phyloP scores from a whole-genome alignment of 345 rosid genomes.

The Trapa bicornis region DNA sequence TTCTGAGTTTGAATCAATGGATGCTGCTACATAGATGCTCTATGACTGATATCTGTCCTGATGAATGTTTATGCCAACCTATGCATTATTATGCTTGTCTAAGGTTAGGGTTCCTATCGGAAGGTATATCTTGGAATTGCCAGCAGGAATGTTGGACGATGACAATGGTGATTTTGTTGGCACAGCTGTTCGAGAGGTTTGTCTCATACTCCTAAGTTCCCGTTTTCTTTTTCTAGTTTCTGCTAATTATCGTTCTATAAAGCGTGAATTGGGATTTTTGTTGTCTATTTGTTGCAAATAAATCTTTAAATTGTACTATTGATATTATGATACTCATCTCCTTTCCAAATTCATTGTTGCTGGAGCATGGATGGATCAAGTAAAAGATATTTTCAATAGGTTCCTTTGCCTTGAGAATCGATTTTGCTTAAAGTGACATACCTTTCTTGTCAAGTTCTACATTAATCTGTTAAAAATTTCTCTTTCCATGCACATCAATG shows the following conservation, averaged over 20 bases:
- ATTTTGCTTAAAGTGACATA: not conserved
- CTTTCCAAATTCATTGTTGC: not conserved
- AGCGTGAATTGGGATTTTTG: not conserved
- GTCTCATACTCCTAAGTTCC: slow-evolving; percentile 5
- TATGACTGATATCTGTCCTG: not conserved
- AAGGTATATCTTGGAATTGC: slow-evolving; percentile 64
- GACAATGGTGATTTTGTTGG: slow-evolving; percentile 79
- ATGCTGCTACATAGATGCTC: not conserved
- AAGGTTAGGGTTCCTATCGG: slow-evolving; percentile 91
- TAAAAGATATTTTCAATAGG: not conserved
- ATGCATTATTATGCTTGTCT: slow-evolving; percentile 7
- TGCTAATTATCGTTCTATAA: not conserved
- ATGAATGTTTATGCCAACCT: not conserved
- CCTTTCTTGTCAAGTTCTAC: not conserved
- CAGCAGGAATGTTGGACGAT: slow-evolving; percentile 94
- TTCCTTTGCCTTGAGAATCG: not conserved
- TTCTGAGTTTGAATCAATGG: not conserved
- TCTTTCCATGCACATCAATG: not conserved
- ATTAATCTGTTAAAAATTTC: not conserved
- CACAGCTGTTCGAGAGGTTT: slow-evolving; percentile 88
- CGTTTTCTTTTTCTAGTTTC: not conserved
- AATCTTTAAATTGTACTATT: not conserved
- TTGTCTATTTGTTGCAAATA: not conserved
- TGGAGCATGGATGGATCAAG: not conserved
- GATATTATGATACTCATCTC: not conserved